phyloP scores from a whole-genome alignment of 2,329 filamentous ascomycete species.

The Cadophora gregata region DNA sequence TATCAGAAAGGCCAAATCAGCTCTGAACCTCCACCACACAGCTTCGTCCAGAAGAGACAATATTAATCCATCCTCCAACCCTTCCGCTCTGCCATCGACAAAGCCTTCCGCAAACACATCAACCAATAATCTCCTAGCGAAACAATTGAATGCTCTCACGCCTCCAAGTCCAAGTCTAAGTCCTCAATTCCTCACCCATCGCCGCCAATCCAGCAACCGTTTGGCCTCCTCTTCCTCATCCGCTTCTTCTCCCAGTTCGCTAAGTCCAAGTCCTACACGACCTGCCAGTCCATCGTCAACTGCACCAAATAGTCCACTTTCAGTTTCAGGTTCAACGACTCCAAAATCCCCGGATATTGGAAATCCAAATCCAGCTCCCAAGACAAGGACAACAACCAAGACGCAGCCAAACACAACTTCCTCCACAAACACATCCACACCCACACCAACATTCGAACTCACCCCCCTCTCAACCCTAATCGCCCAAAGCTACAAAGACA shows the following conservation, averaged over 20 bases:
- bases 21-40: neutral
- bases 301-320: too few species aligned
- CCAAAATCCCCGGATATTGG: too few species aligned
- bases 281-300: too few species aligned
- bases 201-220: neutral
- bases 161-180: neutral
- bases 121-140: neutral
- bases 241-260: too few species aligned
- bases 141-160: too few species aligned
- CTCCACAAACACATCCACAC: neutral
- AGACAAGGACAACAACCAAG: neutral
- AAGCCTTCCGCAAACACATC: neutral
- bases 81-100: neutral
- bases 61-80: neutral
- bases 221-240: too few species aligned
- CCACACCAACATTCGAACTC: constrained; percentile 7
- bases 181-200: too few species aligned
- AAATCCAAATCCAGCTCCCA: too few species aligned
- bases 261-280: too few species aligned
- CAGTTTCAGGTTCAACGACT: neutral
- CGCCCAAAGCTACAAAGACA: constrained; percentile 18
- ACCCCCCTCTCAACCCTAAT: constrained; percentile 11
- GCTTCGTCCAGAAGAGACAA: neutral
- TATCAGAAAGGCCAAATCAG: neutral
- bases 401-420: too few species aligned